Base-by-base conservation (phyloP, 2,329 filamentous ascomycete species). In the Beauveria scarabaeidicola region DNA sequence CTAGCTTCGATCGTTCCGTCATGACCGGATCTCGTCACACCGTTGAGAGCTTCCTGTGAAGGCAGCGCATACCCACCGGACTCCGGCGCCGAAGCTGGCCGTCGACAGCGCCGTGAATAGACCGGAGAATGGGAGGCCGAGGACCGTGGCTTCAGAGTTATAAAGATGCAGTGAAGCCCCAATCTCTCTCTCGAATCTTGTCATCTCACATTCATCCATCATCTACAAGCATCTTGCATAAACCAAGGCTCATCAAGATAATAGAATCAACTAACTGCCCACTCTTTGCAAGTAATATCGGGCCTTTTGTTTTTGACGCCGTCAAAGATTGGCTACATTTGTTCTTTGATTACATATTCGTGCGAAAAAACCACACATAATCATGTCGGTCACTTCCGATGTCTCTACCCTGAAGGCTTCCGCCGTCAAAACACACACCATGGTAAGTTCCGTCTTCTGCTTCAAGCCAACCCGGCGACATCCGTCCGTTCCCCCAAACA, bases 121-220 rank as follows among this genome's bases (percentile, higher is more conserved):
- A 21, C 21, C 43, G 19, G 29, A 17, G 25, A n/a, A 29, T 32
- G n/a, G 23, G 54, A 50, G 32, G 44, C 54, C 54, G 54, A 57
- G 5, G 23, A 36, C 54, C 54, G 54, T 41, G 32, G 29, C 5
- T 48, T 56, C 17, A 17, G 21, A 25, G 17, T 57, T 57, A 57
- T 57, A 57, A 57, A 57, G 54, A 57, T 17, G 17, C 11, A 5
- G 21, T 50, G 54, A 27, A 50, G 40, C 44, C 54, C 54, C 54
- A 6, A n/a, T 17, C 41, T 23, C 29, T 25, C 4, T 40, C 1
- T 50, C 29, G 5, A 23, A 11, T 25, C 36, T 2, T 29, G 6
- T 43, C 8, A 36, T 40, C 32, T 57, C 44, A 50, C 21, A 38
- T 19, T 29, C 21, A 23, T 23, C 43, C 5, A 38, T 40, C 15